Percentiles rank a stretch among this genome's conserved stretches.
Conservation (phyloP, 208 protist genomes). For the Acanthamoeba royreba region DNA sequence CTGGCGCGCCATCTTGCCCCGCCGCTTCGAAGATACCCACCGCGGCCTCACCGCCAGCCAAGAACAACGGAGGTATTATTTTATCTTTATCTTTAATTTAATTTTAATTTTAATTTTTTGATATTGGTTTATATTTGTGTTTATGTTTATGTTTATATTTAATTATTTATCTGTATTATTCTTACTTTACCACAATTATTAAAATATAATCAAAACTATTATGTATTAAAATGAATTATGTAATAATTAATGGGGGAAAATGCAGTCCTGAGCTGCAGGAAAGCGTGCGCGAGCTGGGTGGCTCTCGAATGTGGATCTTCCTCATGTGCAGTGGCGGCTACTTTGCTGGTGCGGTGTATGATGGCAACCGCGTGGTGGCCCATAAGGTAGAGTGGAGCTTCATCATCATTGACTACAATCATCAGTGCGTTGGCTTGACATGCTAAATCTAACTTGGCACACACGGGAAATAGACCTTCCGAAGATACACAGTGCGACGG, state of each 20-base stretch:
- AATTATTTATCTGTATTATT: not conserved
- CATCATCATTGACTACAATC: not conserved
- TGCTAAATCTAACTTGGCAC: not conserved
- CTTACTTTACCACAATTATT: no score
- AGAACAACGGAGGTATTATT: not conserved
- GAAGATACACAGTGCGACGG: slow-evolving; percentile 58
- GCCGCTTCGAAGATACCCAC: not conserved
- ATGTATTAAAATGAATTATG: not conserved
- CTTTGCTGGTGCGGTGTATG: slow-evolving; percentile 51
- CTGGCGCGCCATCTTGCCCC: not conserved
- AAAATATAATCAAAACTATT: not conserved
- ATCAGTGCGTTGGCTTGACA: not conserved
- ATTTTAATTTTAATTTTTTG: not conserved
- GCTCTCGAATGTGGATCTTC: slow-evolving; percentile 8
- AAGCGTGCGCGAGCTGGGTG: not conserved
- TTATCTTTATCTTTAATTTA: not conserved
- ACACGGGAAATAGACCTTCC: slow-evolving; percentile 31
- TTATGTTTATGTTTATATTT: not conserved
- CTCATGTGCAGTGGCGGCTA: slow-evolving; percentile 57
- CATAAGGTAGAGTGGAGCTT: not conserved
- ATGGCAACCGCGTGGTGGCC: not conserved
- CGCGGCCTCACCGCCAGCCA: not conserved
- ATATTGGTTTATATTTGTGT: not conserved
- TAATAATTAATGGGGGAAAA: not conserved
- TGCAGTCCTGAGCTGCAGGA: not conserved